Conservation (phyloP, 306 rosid genomes). For the Notholithocarpus densiflorus region DNA sequence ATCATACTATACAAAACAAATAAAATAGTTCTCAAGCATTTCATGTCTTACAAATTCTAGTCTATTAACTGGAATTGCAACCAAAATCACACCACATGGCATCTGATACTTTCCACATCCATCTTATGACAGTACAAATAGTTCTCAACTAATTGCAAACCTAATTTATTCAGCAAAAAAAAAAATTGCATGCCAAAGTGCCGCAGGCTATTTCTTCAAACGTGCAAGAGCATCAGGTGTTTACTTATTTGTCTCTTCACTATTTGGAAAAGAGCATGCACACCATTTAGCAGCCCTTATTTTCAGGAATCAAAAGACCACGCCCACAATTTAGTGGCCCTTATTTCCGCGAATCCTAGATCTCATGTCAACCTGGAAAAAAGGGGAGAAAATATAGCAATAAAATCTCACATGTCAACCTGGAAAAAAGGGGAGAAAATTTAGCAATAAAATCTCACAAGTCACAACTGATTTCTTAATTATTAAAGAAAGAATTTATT, state of each 20-base stretch:
- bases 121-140: not conserved
- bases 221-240: not conserved
- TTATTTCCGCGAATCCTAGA: constrained; percentile 62
- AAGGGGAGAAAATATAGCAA: not conserved
- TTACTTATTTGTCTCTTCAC: not conserved
- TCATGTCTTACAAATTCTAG: no score
- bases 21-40: no score
- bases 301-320: not conserved
- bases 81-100: not conserved
- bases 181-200: not conserved
- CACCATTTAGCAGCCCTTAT: not conserved
- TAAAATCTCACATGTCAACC: not conserved
- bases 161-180: no score
- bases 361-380: constrained; percentile 52
- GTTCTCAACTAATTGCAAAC: not conserved
- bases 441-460: not conserved
- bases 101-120: not conserved
- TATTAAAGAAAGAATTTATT: not conserved
- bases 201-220: not conserved
- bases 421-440: constrained; percentile 5
- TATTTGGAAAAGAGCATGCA: not conserved
- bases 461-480: not conserved
- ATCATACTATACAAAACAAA: no score
- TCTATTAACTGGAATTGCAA: not conserved
- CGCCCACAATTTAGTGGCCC: constrained; percentile 30